phyloP scores from a whole-genome alignment of 305 asterid genomes.

The Caryopteris hybrid region DNA sequence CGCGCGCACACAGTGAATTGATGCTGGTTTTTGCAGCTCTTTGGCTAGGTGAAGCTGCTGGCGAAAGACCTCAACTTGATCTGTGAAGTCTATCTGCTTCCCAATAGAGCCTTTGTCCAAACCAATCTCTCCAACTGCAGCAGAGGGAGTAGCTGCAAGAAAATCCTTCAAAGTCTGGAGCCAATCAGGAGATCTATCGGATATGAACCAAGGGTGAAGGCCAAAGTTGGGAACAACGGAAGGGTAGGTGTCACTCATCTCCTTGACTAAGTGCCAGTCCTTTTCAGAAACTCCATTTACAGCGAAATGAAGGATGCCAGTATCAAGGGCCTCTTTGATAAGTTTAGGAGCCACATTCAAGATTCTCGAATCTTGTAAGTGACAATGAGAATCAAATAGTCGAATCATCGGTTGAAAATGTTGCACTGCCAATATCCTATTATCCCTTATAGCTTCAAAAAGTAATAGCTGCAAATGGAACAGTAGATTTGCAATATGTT shows the following conservation, averaged over 20 bases:
- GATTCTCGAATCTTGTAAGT: constrained; percentile 80
- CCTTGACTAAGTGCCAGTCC: constrained; percentile 87
- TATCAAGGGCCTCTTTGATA: constrained; percentile 49
- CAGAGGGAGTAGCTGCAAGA: constrained; percentile 58
- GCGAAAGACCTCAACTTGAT: constrained; percentile 67
- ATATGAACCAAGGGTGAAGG: constrained; percentile 77
- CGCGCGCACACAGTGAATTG: constrained; percentile 84
- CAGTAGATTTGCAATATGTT: background rate
- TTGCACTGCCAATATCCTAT: background rate
- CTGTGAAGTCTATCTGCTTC: constrained; percentile 55
- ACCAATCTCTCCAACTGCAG: constrained; percentile 96
- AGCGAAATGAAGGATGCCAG: constrained; percentile 75
- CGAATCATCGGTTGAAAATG: constrained; percentile 35
- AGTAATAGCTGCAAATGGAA: background rate
- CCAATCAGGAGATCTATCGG: constrained; percentile 76
- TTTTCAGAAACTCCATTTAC: constrained; percentile 80
- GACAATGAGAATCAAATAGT: constrained; percentile 87
- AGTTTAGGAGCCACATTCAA: constrained; percentile 48
- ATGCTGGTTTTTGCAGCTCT: constrained; percentile 74
- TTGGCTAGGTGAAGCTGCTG: constrained; percentile 83
- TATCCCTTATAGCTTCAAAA: background rate
- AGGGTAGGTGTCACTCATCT: constrained; percentile 65
- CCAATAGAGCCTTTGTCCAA: constrained; percentile 78
- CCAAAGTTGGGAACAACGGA: constrained; percentile 77
- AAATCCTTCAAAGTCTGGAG: constrained; percentile 48